These are phyloP conservation scores for Brassica hybrid DNA, from an alignment of 441 rosid species.

Conservation along the genomic window DNA sequence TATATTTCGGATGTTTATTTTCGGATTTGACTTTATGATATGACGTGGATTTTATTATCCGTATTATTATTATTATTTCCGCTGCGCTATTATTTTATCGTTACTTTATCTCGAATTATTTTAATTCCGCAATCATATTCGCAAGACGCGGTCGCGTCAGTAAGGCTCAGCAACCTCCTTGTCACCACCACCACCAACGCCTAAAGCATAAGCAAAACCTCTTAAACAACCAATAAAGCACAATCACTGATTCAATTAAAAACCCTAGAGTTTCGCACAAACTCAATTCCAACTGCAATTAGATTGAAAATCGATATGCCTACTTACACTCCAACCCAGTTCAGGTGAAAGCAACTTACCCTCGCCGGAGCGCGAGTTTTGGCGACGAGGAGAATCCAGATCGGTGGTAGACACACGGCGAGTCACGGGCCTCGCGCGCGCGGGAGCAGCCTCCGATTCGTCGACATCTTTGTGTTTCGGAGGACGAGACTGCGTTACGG, in stretches of 20 bases:
- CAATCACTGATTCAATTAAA: constrained; percentile 2
- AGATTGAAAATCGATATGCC: not conserved
- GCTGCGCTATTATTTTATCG: too few relatives aligned
- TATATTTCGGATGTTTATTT: too few relatives aligned
- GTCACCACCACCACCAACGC: constrained; percentile 25
- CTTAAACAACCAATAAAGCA: constrained; percentile 10
- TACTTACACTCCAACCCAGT: constrained; percentile 5
- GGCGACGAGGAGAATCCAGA: constrained; percentile 27
- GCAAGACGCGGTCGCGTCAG: too few relatives aligned
- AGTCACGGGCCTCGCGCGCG: constrained; percentile 1
- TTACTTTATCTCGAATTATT: too few relatives aligned
- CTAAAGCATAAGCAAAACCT: constrained; percentile 34
- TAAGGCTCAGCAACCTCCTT: constrained; percentile 42
- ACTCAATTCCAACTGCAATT: constrained; percentile 18
- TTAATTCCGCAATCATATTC: too few relatives aligned
- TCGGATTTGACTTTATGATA: too few relatives aligned
- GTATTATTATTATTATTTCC: too few relatives aligned
- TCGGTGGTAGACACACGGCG: constrained; percentile 38
- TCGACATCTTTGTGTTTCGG: not conserved
- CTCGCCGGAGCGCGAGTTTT: constrained; percentile 19
- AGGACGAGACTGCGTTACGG: constrained; percentile 24
- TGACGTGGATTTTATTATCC: too few relatives aligned
- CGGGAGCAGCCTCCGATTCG: constrained; percentile 6
- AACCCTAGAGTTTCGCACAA: constrained; percentile 37
- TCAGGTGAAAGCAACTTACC: constrained; percentile 19